Base-by-base conservation (phyloP, 2,329 filamentous ascomycete genomes). In the Leptographium galeiforme region DNA sequence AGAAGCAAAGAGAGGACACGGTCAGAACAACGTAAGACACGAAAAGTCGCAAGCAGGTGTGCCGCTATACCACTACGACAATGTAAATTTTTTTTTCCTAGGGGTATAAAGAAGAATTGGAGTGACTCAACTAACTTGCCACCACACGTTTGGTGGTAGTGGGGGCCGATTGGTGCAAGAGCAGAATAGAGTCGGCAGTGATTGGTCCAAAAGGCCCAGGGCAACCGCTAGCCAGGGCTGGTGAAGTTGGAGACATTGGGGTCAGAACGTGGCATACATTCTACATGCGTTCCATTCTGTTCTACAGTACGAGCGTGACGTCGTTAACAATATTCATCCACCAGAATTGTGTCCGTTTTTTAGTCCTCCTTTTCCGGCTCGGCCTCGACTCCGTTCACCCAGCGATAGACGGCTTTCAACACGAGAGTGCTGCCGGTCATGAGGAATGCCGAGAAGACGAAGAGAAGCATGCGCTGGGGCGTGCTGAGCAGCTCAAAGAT, bases 401-500 rank as follows among this genome's bases (percentile, higher is more conserved):
- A 72, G 2, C 76, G 78, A 67, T 94, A 87, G 1, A 86, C 57
- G 74, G 77, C 84, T 64, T 89, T 85, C 57, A 95, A 69, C 11
- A 74, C 68, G 25, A 79, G 70, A 0, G 87, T 90, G 58, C 82
- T 88, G 4, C 72, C 65, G 2, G 85, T 83, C 80, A 94, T 90
- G 16, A 87, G 67, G 1, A 76, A 62, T 1, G 87, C 89, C 44
- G 86, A 85, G 18, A 78, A 69, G 1, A 73, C 74, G 60, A 94
- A 95, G 11, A 95, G 71, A 0, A 78, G 68, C 10, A 82, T 70
- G 19, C 90, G 78, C 62, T 89, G 82, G 49, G 70, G 64, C 0
- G 81, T 85, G 50, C 73, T 75, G 44, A 94, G 70, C 46, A 86
- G 64, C 10, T 74, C 82, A 58, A 96, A 91, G 32, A 95, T 76